Percentiles rank a stretch among this genome's conserved stretches.
Conservation (phyloP, 768 basidiomycete species). For the Mycena polygramma region DNA sequence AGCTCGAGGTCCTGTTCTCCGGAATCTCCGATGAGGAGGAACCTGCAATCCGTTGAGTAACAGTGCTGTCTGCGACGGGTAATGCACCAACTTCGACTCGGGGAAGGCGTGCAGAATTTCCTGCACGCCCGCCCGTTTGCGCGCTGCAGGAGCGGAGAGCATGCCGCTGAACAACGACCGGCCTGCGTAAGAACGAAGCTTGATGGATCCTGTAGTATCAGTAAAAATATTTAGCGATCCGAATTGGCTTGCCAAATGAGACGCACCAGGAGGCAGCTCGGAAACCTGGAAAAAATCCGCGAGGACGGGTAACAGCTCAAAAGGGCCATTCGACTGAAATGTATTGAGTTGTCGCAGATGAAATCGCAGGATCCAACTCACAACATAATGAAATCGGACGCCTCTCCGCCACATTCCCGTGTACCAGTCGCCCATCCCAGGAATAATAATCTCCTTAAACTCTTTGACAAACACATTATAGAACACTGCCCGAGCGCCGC, state of each 20-base stretch:
- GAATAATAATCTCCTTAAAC: slow-evolving; percentile 81
- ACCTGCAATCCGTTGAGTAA: slow-evolving; percentile 43
- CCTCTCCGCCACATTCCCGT: slow-evolving; percentile 75
- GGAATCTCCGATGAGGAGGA: slow-evolving; percentile 91
- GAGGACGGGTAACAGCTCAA: slow-evolving; percentile 84
- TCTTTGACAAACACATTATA: slow-evolving; percentile 94
- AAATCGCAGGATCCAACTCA: slow-evolving; percentile 53
- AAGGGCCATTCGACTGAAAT: slow-evolving; percentile 87
- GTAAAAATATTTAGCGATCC: slow-evolving; percentile 3
- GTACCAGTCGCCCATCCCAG: slow-evolving; percentile 89
- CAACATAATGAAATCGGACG: slow-evolving; percentile 90
- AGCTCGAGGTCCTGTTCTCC: slow-evolving; percentile 97
- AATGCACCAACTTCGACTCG: slow-evolving; percentile 54
- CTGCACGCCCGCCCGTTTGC: slow-evolving; percentile 86
- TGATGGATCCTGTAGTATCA: slow-evolving; percentile 74
- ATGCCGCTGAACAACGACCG: slow-evolving; percentile 87
- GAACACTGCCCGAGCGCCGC: slow-evolving; percentile 87
- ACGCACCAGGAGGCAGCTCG: slow-evolving; percentile 72
- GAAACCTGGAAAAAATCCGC: slow-evolving; percentile 81
- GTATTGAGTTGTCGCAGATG: not conserved
- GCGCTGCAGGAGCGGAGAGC: slow-evolving; percentile 82
- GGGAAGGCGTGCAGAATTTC: slow-evolving; percentile 84
- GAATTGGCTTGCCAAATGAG: not conserved
- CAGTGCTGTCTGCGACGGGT: not conserved
- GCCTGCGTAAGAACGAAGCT: slow-evolving; percentile 88